Evolutionary conservation across 148 eudicot species (phyloP), one percentile per base, ranked within the genome.

Genomic region (Cornus suecica): DNA sequence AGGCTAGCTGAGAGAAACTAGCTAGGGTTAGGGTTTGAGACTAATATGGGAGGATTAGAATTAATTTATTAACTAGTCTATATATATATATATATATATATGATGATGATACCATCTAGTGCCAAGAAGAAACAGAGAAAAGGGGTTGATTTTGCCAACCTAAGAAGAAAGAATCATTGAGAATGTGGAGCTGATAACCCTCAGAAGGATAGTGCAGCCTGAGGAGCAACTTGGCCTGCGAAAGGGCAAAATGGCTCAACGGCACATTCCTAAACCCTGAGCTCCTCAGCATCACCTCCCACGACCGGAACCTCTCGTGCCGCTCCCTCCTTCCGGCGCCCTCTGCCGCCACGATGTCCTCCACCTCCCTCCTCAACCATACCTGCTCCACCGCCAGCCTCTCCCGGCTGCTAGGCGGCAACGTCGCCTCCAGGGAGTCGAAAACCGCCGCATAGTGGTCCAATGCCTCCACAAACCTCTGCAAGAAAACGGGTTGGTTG

Each of bases 141-240:
- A 94, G 92, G 65, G 91, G 88, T 60, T 80, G 87, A 84, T 88
- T 87, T 32, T 92, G 89, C 98, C 98, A 94, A 28, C 94, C 97
- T 76, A 94, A 83, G 79, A 89, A 89, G 81, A 90, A 83, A 64
- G 87, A 88, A 80, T 88, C 79, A 41, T 82, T 80, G 48, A 74
- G 72, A 70, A 84, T 83, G 56, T 86, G 86, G 66, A 94, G 87
- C 61, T 88, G 89, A 32, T 94, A 94, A 18, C 98, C 98, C 74
- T 94, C 97, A 1, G 98, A 94, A 79, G 98, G 98, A 66, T 94
- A 94, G 77, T 94, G 97, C 5, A 94, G 89, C 68, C 94, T 89
- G 45, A 94, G 77, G 34, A 94, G 66, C 22, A 94, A 74, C 82
- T 94, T 94, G 8, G 98, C 98, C 76, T 94, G 98, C 0, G 97